A percentile compares a stretch with the other conserved stretches of the same genome.
These are phyloP conservation scores for Hortiboletus campestris DNA, from an alignment of 768 basidiomycete species.

Conservation along the genomic window DNA sequence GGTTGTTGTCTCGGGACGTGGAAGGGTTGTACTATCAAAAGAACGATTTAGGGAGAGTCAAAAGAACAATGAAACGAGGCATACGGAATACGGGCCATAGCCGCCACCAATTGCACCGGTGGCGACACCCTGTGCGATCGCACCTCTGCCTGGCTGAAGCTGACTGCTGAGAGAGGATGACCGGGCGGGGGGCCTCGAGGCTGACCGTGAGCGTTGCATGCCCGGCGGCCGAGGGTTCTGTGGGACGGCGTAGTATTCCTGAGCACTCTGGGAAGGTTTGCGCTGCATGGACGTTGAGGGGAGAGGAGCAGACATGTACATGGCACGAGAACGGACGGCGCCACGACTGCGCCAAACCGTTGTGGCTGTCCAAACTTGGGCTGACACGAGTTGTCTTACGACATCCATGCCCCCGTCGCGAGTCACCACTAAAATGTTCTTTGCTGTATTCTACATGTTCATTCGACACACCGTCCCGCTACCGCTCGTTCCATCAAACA, in stretches of 20 bases:
- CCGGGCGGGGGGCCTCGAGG: slow-evolving; percentile 25
- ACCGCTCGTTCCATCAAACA: slow-evolving; percentile 82
- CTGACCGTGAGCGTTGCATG: slow-evolving; percentile 29
- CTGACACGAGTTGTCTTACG: slow-evolving; percentile 17
- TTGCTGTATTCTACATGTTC: slow-evolving; percentile 37
- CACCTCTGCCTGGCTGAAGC: slow-evolving; percentile 43
- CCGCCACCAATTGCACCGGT: slow-evolving; percentile 74
- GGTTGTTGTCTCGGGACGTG: slow-evolving; percentile 38
- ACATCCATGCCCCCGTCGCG: background rate
- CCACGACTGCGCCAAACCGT: slow-evolving; percentile 17
- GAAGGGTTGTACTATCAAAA: slow-evolving; percentile 53
- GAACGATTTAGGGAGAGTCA: slow-evolving; percentile 1
- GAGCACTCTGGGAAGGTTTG: slow-evolving; percentile 43
- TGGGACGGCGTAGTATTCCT: slow-evolving; percentile 66
- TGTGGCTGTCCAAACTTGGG: slow-evolving; percentile 25
- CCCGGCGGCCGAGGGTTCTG: slow-evolving; percentile 51
- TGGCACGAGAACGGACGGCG: slow-evolving; percentile 10
- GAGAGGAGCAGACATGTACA: slow-evolving; percentile 4
- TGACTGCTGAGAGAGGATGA: slow-evolving; percentile 29
- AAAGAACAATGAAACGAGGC: slow-evolving; percentile 24
- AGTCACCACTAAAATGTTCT: background rate
- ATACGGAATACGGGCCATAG: slow-evolving; percentile 86
- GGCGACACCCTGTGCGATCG: slow-evolving; percentile 76
- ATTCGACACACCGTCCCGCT: slow-evolving; percentile 64
- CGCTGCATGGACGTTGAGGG: slow-evolving; percentile 36